Base-by-base conservation (phyloP, 768 basidiomycete species). In the Amyloporia xantha region DNA sequence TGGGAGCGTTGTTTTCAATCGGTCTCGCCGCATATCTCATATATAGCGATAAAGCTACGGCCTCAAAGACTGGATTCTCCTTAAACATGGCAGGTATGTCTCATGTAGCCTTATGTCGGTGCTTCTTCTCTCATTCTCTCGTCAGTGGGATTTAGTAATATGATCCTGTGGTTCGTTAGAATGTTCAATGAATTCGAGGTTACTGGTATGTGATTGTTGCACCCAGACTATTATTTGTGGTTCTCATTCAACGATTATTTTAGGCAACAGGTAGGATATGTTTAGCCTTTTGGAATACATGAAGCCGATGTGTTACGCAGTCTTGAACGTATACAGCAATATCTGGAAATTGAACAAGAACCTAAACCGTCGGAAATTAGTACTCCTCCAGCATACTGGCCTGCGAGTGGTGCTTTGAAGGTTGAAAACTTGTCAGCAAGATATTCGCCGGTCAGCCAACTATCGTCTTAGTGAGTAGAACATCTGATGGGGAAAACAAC, bases 321-420 rank as follows among this genome's bases (percentile, higher is more conserved):
- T 49, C 49, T 75, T 41, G 72, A 79, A 58, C 71, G 80, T 37
- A 70, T 82, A 38, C 66, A 74, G 40, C 74, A 74, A 40, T 82
- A 81, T 56, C 60, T 81, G 30, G 62, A 68, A n/a, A 77, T 79
- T 36, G 78, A 79, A 43, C 76, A 78, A 50, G 81, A 83, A 58
- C 70, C 71, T 0, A 65, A 67, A 45, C 53, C 71, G 0, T 67
- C 67, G 0, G 52, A 62, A 23, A 52, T 64, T 5, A 73, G 73
- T 2, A 59, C 70, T n/a, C 81, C 81, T 3, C 79, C 81, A 4
- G 81, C 81, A 0, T 76, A 79, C 49, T 84, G 81, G 81, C 81
- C 81, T 3, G 68, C 80, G 1, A 76, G 74, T 24, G 81, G 81
- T 1, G 64, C 70, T 11, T 64, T 82, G n/a, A 56, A 62, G 3